Evolutionary conservation across 345 rosid genomes (phyloP).

Genomic region (Corymbia maculata): DNA sequence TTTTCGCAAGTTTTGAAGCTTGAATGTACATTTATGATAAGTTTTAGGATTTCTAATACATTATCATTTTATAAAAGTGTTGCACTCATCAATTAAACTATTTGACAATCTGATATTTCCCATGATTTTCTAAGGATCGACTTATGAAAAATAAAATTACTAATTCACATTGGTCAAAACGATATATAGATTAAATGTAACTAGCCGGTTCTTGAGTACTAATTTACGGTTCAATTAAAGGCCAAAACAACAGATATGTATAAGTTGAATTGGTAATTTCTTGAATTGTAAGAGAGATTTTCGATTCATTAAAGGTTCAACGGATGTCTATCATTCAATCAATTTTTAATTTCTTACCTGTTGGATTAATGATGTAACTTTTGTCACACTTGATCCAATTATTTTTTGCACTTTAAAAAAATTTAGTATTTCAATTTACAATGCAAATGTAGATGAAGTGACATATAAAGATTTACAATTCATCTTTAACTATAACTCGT

Average conservation of each 20-base stretch:
- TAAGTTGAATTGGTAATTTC: background rate
- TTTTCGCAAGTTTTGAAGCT: too few relatives aligned
- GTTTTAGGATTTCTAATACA: accelerated
- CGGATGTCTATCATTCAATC: background rate
- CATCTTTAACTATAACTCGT: background rate
- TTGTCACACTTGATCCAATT: background rate
- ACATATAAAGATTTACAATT: background rate
- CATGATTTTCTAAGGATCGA: background rate
- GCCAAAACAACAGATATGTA: background rate
- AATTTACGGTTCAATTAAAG: background rate
- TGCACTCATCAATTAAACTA: background rate
- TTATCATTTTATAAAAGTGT: too few relatives aligned
- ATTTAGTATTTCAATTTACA: too few relatives aligned
- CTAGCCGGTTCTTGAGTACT: background rate
- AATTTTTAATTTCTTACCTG: background rate
- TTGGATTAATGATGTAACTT: background rate
- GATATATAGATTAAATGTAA: background rate
- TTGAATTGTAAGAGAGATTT: background rate
- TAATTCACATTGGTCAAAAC: background rate
- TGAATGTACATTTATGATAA: accelerated
- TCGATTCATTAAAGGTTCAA: background rate
- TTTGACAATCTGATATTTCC: background rate
- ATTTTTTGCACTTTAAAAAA: background rate
- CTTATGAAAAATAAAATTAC: background rate
- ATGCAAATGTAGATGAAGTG: background rate